Conservation (phyloP, 768 basidiomycete species). For the Mycena vitilis region DNA sequence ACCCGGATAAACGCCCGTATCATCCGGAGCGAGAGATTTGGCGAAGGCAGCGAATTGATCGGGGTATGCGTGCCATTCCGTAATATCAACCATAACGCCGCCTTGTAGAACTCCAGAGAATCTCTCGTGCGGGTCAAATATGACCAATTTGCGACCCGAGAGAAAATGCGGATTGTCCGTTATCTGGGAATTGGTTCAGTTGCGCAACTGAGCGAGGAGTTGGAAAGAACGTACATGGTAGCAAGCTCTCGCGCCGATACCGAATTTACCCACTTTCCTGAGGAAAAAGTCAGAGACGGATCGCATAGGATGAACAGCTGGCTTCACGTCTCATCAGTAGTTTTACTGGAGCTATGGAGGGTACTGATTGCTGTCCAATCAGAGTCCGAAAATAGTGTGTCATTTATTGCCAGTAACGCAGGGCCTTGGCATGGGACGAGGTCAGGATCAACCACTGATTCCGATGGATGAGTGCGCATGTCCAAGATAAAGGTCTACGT, state of each 20-base stretch:
- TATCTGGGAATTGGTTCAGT: conserved; percentile 35
- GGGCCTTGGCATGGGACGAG: conserved; percentile 43
- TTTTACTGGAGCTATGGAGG: conserved; percentile 45
- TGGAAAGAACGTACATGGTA: conserved; percentile 42
- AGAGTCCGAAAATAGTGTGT: conserved; percentile 40
- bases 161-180: conserved; percentile 47
- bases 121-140: conserved; percentile 46
- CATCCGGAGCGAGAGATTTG: conserved; percentile 12
- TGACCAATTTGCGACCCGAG: conserved; percentile 40
- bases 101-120: conserved; percentile 29
- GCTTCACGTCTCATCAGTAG: conserved; percentile 41
- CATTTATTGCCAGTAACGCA: conserved; percentile 44
- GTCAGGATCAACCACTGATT: conserved; percentile 34
- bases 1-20: conserved; percentile 22
- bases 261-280: conserved; percentile 47
- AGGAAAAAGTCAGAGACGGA: background rate
- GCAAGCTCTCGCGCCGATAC: conserved; percentile 45
- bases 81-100: conserved; percentile 32
- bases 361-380: conserved; percentile 45
- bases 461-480: conserved; percentile 36
- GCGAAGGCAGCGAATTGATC: conserved; percentile 43
- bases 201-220: background rate
- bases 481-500: conserved; percentile 45
- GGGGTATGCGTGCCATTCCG: conserved; percentile 12
- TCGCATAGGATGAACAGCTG: background rate